A percentile compares a stretch with the other conserved stretches of the same genome.
Conservation (phyloP, 495 filamentous ascomycete genomes). For the Glarea lozoyensis region DNA sequence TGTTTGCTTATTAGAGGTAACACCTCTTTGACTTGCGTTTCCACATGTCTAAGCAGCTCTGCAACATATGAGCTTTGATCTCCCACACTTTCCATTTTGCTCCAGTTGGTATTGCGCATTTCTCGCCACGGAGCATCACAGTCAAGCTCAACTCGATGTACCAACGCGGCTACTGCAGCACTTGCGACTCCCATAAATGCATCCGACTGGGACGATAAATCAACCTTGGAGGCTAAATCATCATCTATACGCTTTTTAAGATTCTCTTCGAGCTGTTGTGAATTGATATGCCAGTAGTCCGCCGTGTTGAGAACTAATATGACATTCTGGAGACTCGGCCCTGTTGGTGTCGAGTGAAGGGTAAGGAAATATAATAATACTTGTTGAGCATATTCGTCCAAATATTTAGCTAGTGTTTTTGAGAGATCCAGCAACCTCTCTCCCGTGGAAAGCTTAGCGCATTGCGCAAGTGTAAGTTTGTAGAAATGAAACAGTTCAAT, state of each 20-base stretch:
- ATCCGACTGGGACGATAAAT: slow-evolving; percentile 87
- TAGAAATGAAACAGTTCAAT: slow-evolving; percentile 98
- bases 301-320: slow-evolving; percentile 90
- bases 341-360: slow-evolving; percentile 45
- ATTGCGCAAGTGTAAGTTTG: slow-evolving; percentile 81
- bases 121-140: slow-evolving; percentile 88
- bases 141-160: slow-evolving; percentile 71
- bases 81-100: slow-evolving; percentile 84
- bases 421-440: slow-evolving; percentile 78
- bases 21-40: slow-evolving; percentile 60
- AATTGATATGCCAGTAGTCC: slow-evolving; percentile 93
- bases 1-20: slow-evolving; percentile 76
- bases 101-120: slow-evolving; percentile 97
- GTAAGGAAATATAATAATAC: slow-evolving; percentile 75
- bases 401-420: slow-evolving; percentile 79
- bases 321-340: slow-evolving; percentile 64
- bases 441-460: slow-evolving; percentile 89
- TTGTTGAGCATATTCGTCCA: slow-evolving; percentile 92
- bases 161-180: slow-evolving; percentile 74
- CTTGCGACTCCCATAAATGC: slow-evolving; percentile 92
- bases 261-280: slow-evolving; percentile 85
- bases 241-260: slow-evolving; percentile 83
- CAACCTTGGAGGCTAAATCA: slow-evolving; percentile 63
- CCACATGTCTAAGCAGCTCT: slow-evolving; percentile 66
- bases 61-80: slow-evolving; percentile 90